Evolutionary conservation across 371 early-diverging fungal species (phyloP).

Genomic region (Actinomortierella ambigua): DNA sequence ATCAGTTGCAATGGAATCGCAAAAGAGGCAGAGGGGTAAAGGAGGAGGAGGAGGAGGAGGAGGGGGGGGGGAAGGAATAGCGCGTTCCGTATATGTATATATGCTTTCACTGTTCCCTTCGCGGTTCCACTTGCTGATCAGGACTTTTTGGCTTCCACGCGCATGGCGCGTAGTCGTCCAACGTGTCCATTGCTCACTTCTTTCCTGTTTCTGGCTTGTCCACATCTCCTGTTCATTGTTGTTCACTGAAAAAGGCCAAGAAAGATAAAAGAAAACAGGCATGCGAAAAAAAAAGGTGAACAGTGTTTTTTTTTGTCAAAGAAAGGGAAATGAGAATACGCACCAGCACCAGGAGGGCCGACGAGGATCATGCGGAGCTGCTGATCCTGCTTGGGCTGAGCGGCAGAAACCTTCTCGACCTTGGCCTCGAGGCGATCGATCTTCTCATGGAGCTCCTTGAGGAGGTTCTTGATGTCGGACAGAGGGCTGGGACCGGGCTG

Average conservation of each 20-base stretch:
- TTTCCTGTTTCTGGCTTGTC: neutral
- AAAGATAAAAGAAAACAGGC: neutral
- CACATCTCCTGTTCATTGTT: neutral
- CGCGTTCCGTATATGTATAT: no score
- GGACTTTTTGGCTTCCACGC: no score
- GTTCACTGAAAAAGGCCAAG: neutral
- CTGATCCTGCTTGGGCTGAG: constrained; percentile 38
- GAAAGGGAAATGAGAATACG: constrained; percentile 16
- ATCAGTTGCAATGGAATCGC: neutral
- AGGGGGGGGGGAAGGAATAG: no score
- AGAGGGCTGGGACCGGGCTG: constrained; percentile 46
- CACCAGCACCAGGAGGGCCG: constrained; percentile 98
- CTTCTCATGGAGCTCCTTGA: constrained; percentile 48
- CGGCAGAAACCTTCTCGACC: constrained; percentile 27
- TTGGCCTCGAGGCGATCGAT: constrained; percentile 47
- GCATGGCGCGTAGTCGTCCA: no score
- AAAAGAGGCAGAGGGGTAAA: neutral
- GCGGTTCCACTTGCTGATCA: no score
- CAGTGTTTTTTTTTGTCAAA: neutral
- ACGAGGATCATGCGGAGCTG: constrained; percentile 91
- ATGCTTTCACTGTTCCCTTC: no score
- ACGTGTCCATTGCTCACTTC: no score
- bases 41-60: neutral
- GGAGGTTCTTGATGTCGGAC: constrained; percentile 47
- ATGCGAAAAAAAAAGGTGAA: no score